A percentile compares a stretch with the other conserved stretches of the same genome.
Evolutionary conservation across 345 rosid genomes (phyloP).

Genomic region (Eucalyptus coolabah): DNA sequence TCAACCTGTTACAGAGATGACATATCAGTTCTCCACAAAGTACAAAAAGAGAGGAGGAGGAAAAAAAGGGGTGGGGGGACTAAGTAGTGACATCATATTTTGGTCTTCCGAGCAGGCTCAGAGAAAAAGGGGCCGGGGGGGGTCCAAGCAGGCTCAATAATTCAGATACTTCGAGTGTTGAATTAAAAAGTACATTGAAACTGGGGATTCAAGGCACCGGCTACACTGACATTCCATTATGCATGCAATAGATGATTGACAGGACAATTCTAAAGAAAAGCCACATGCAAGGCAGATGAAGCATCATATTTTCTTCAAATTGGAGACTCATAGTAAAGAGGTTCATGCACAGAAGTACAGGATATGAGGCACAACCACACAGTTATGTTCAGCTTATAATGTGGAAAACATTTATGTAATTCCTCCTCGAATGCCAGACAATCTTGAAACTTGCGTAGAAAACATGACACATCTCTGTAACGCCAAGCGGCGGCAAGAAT

Average conservation of each 20-base stretch:
- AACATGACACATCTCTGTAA: neutral
- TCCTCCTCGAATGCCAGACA: neutral
- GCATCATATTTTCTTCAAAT: neutral
- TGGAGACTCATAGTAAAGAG: neutral
- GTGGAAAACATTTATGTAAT: neutral
- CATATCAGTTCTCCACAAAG: neutral
- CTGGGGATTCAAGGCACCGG: neutral
- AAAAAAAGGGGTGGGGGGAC: neutral
- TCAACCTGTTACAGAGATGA: constrained; percentile 30
- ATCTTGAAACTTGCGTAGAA: neutral
- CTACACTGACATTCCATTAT: neutral
- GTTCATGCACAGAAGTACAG: neutral
- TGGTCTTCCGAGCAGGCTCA: neutral
- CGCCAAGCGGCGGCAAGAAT: neutral
- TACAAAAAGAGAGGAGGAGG: neutral
- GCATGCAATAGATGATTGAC: neutral
- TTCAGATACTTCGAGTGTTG: neutral
- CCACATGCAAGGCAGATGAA: neutral
- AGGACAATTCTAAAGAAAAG: neutral
- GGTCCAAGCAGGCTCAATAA: neutral
- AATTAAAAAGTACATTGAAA: neutral
- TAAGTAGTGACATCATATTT: neutral
- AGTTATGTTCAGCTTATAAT: neutral
- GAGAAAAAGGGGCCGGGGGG: neutral
- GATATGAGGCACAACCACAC: neutral